These are phyloP conservation scores for Huiozyma sinensis DNA, from an alignment of 805 yeast genomes.

Conservation along the genomic window DNA sequence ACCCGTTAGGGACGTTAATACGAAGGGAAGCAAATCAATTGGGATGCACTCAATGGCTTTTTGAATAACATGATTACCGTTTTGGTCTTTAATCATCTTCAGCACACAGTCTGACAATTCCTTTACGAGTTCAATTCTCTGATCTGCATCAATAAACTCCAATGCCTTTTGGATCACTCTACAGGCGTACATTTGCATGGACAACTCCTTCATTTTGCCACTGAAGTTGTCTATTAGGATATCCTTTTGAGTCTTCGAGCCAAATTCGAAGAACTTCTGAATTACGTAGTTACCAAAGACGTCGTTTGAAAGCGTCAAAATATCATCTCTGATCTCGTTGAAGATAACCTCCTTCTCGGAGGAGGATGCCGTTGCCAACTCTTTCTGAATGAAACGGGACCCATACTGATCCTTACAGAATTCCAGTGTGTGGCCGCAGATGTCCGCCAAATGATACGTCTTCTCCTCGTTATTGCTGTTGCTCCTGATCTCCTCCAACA, in stretches of 20 bases:
- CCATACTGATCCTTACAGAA: constrained; percentile 96
- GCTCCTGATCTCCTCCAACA: constrained; percentile 70
- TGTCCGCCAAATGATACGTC: constrained; percentile 50
- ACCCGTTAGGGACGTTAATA: constrained; percentile 57
- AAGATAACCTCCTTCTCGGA: constrained; percentile 74
- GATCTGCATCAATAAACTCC: constrained; percentile 53
- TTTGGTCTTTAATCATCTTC: constrained; percentile 82
- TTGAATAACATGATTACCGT: constrained; percentile 96
- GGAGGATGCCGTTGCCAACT: constrained; percentile 50
- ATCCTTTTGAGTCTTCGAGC: constrained; percentile 57
- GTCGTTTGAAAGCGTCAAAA: constrained; percentile 80
- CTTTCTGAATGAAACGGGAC: constrained; percentile 90
- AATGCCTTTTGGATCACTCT: constrained; percentile 92
- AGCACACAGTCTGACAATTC: constrained; percentile 59
- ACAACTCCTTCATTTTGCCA: constrained; percentile 62
- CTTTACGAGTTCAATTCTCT: constrained; percentile 54
- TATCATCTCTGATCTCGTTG: constrained; percentile 66
- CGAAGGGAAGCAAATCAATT: constrained; percentile 54
- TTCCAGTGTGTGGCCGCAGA: constrained; percentile 80
- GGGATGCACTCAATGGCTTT: constrained; percentile 85
- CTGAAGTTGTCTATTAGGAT: constrained; percentile 45
- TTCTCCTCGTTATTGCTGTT: constrained; percentile 32
- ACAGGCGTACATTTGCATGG: constrained; percentile 96
- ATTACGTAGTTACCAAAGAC: constrained; percentile 97
- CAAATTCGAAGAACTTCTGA: constrained; percentile 85